phyloP scores from a whole-genome alignment of 371 early-diverging fungal species.

The Nematocida parisii region DNA sequence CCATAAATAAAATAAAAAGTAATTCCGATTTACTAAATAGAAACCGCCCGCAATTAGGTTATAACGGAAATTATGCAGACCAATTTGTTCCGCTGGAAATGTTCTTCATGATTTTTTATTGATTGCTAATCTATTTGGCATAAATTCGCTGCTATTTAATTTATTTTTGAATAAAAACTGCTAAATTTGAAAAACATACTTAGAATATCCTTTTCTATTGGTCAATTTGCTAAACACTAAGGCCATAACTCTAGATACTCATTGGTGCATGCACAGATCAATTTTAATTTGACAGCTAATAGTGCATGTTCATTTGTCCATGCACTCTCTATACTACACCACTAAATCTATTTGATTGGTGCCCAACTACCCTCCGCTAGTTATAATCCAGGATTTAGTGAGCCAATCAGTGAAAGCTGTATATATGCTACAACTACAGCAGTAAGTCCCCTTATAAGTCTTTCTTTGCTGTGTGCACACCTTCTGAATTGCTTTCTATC shows the following conservation, averaged over 20 bases:
- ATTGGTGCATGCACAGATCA: not conserved
- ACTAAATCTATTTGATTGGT: no score
- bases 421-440: no score
- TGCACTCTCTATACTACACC: not conserved
- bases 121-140: no score
- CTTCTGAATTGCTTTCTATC: not conserved
- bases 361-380: no score
- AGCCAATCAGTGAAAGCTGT: no score
- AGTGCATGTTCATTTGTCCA: not conserved
- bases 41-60: not conserved
- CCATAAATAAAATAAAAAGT: slow-evolving; percentile 51
- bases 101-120: no score
- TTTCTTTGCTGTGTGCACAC: not conserved
- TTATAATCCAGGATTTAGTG: no score
- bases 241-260: not conserved
- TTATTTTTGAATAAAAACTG: not conserved
- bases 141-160: not conserved
- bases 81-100: no score
- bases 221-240: no score
- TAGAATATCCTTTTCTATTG: no score
- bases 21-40: not conserved
- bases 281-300: not conserved
- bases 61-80: no score
- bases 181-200: not conserved
- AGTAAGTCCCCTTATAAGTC: not conserved